phyloP scores from a whole-genome alignment of 106 monocot genomes.

The Xerophyta viscosa region DNA sequence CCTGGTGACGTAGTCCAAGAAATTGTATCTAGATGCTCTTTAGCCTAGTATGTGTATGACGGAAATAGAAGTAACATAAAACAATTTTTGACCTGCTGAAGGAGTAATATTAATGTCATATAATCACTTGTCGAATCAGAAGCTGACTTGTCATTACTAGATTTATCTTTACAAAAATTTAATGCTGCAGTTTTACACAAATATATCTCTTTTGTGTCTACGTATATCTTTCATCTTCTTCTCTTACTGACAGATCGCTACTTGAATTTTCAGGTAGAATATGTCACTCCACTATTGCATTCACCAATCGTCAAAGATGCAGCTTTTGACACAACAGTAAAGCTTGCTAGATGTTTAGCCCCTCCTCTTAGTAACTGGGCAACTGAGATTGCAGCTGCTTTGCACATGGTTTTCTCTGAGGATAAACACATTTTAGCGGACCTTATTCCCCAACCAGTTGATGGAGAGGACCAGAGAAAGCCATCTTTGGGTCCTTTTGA shows the following conservation, averaged over 20 bases:
- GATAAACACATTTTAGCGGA: slow-evolving; percentile 35
- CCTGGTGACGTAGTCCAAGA: too few species aligned
- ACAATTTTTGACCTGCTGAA: too few species aligned
- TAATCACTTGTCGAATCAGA: too few species aligned
- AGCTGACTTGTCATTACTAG: too few species aligned
- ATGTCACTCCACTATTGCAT: slow-evolving; percentile 63
- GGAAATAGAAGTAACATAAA: too few species aligned
- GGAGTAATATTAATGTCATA: too few species aligned
- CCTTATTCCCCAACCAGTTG: slow-evolving; percentile 21
- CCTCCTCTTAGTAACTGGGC: slow-evolving; percentile 87
- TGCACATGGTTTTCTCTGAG: slow-evolving; percentile 45
- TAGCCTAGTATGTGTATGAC: too few species aligned
- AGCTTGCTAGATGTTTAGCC: slow-evolving; percentile 69
- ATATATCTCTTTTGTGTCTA: too few species aligned
- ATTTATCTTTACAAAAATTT: too few species aligned
- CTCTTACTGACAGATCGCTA: not conserved
- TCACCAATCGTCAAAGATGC: slow-evolving; percentile 77
- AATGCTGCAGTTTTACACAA: too few species aligned
- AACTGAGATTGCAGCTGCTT: slow-evolving; percentile 77
- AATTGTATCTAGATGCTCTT: too few species aligned
- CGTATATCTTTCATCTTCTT: too few species aligned
- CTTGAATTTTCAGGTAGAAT: slow-evolving; percentile 64
- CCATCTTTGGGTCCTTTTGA: slow-evolving; percentile 57
- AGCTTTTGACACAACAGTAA: slow-evolving; percentile 70
- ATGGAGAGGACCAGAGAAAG: slow-evolving; percentile 28